Base-by-base conservation (phyloP, 805 yeast genomes). In the Phaffomyces thermotolerans region DNA sequence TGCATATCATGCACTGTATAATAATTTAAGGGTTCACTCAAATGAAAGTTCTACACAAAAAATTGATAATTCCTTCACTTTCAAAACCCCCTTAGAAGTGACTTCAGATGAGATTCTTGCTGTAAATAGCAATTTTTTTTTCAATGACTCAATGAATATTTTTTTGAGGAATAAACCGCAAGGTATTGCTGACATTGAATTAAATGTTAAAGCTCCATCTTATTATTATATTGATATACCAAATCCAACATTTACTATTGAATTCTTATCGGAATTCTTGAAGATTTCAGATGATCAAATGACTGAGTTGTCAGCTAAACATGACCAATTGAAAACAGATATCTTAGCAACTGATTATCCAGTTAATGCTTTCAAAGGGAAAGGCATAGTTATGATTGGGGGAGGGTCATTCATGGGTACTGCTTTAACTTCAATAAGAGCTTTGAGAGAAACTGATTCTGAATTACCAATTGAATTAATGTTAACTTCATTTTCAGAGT, bases 351-450 rank as follows among this genome's bases (percentile, higher is more conserved):
- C 48, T 4, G 45, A 37, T 1, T 54, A 53, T 34, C 58, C 60
- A 37, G 47, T 50, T 17, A 64, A 48, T 8, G 41, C 51, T 1
- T 54, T 54, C 34, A 7, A 36, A 8, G 61, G 57, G 2, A 52
- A 54, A 36, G 64, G 62, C 34, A 51, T 57, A 10, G 73, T 68
- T 2, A 63, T 68, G 55, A 56, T 71, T 37, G 76, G 73, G 20
- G 76, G 75, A 39, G 73, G 72, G 2, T 43, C 59, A 17, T 70
- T 65, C 49, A 59, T 73, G 18, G 71, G 75, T 61, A 61, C 65
- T 27, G 62, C 71, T 0, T 57, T 66, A 36, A 46, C 69, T 4
- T 59, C 74, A 0, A 59, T 72, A 17, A 57, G 63, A 44, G 60
- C 67, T 4, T 51, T 73, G 9, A 58, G 78, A 38, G 65, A 64